Evolutionary conservation across 768 basidiomycete genomes (phyloP).

Genomic region (Trametes punicea): DNA sequence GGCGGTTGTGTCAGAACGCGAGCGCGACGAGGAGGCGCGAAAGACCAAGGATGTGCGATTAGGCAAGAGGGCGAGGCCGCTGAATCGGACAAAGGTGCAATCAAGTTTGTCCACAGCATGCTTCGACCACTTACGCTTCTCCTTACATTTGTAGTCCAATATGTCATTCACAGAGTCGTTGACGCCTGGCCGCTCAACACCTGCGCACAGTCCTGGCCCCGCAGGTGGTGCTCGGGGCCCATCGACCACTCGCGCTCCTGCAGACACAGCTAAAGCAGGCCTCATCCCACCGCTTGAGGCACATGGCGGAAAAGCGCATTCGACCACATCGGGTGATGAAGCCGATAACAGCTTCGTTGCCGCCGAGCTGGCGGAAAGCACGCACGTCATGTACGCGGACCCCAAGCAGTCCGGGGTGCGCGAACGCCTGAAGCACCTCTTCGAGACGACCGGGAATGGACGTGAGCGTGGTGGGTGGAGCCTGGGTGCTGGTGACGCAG

Average conservation of each 20-base stretch:
- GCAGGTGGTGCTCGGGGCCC: not conserved
- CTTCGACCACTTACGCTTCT: not conserved
- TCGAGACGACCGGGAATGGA: slow-evolving; percentile 32
- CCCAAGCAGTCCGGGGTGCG: slow-evolving; percentile 59
- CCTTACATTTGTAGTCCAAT: not conserved
- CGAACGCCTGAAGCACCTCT: slow-evolving; percentile 51
- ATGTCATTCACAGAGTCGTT: not conserved
- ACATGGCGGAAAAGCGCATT: slow-evolving; percentile 13
- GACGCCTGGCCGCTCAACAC: not conserved
- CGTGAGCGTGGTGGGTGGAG: too few species aligned
- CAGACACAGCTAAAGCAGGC: not conserved
- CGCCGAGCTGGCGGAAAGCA: slow-evolving; percentile 8
- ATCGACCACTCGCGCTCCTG: not conserved
- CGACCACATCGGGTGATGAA: slow-evolving; percentile 17
- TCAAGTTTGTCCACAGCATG: not conserved
- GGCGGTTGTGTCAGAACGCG: slow-evolving; percentile 28
- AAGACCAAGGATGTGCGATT: slow-evolving; percentile 18
- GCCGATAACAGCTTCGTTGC: slow-evolving; percentile 23
- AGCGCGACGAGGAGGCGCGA: slow-evolving; percentile 2
- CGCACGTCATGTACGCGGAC: slow-evolving; percentile 64
- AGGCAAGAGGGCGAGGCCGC: slow-evolving; percentile 39
- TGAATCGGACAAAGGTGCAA: slow-evolving; percentile 35
- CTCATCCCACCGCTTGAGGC: slow-evolving; percentile 15
- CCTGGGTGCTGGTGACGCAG: too few species aligned
- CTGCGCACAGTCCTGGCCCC: not conserved